Evolutionary conservation across 2,329 filamentous ascomycete genomes (phyloP), one percentile per base, ranked within the genome.

Genomic region (Aureobasidium melanogenum): DNA sequence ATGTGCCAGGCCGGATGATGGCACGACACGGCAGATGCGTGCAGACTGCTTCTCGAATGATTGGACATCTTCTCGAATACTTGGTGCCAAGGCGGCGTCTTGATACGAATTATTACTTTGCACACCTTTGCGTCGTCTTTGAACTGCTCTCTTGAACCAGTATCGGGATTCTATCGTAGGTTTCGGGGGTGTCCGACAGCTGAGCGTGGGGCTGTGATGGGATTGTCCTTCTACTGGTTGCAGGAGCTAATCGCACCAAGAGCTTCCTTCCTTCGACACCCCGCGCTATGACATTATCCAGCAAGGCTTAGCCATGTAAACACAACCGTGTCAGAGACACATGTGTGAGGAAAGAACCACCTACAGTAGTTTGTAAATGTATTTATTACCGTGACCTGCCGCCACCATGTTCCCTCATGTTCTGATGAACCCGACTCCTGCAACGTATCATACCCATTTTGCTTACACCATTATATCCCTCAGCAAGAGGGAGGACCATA

Each of bases 221-320:
- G 9, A 26, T 26, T n/a, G 32, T 39, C 14, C 2, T 36, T 15
- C 10, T 15, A 28, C 8, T 52, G 48, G 22, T 8, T 22, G 48
- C 32, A 52, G 48, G 32, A 46, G 28, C 39, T 46, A 26, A 46
- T 57, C 41, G 39, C 28, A 26, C 38, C 26, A 28, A 46, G 17
- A 9, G 39, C 17, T 46, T 57, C 54, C 39, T 44, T 28, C 34
- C 34, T 28, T 24, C 19, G 15, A 30, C 10, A 22, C 38, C 38
- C 51, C 41, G 28, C 54, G 39, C 54, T 26, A 46, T 34, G 52
- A 56, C 52, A 56, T 22, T 26, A 24, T 47, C 32, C 19, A 46
- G 54, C 54, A 57, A 57, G 54, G 54, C 54, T 57, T 43, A 57
- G 41, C 17, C 19, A 8, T 48, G 44, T 39, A 24, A 58, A 48